phyloP scores from a whole-genome alignment of 139 green algal species.

The Spirogloea muscicola region DNA sequence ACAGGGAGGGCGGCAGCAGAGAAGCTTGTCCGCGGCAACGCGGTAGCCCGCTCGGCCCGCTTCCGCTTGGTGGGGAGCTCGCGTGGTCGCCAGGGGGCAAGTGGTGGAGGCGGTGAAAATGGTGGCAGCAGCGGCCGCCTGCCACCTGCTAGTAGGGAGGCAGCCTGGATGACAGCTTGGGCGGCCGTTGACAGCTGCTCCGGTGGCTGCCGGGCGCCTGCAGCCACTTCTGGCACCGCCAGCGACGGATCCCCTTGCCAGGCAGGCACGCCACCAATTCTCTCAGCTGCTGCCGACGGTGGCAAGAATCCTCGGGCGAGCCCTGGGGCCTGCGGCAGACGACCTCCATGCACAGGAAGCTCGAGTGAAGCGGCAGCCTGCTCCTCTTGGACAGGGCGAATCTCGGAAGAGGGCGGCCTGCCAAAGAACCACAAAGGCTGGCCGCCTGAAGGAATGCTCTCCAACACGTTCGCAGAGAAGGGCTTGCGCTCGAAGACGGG shows the following conservation, averaged over 20 bases:
- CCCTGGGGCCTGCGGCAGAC: too few species aligned
- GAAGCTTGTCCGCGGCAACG: too few species aligned
- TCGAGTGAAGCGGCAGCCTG: conserved; percentile 7
- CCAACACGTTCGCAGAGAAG: too few species aligned
- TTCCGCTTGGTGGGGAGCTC: conserved; percentile 11
- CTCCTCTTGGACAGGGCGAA: too few species aligned
- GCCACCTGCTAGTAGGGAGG: not conserved
- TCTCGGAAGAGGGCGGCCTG: too few species aligned
- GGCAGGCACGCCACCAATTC: not conserved
- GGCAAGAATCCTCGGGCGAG: not conserved
- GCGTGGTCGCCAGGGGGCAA: conserved; percentile 7
- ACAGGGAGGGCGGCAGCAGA: too few species aligned
- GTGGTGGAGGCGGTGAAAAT: conserved; percentile 2
- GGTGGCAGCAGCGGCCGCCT: conserved; percentile 14
- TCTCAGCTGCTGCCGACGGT: not conserved
- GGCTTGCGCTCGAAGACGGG: too few species aligned
- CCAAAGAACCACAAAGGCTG: too few species aligned
- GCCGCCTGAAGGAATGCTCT: too few species aligned
- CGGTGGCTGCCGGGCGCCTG: not conserved
- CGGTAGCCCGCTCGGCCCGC: too few species aligned
- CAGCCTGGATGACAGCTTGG: conserved; percentile 1
- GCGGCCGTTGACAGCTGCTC: not conserved
- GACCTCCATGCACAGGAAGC: too few species aligned
- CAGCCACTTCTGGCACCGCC: not conserved
- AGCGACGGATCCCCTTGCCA: not conserved